Percentiles rank a stretch among this genome's conserved stretches.
These are phyloP conservation scores for Cydonia oblonga DNA, from an alignment of 331 rosid species.

Conservation along the genomic window DNA sequence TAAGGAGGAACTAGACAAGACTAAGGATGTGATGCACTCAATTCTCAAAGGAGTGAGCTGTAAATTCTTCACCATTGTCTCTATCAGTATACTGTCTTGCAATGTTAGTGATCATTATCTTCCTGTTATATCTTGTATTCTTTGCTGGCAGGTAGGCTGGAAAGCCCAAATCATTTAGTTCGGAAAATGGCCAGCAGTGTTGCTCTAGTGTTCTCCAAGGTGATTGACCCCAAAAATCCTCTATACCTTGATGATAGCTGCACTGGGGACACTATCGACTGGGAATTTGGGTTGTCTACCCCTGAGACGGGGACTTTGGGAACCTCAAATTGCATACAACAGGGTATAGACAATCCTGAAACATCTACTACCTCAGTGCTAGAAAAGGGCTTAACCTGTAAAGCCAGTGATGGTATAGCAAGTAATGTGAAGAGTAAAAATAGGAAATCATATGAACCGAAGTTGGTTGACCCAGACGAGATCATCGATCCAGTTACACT, in stretches of 20 bases:
- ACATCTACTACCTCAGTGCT: constrained; percentile 20
- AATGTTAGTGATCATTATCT: constrained; percentile 13
- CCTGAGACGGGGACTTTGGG: constrained; percentile 28
- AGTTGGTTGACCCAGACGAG: constrained; percentile 86
- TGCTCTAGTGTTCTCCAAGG: constrained; percentile 81
- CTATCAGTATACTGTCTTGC: constrained; percentile 2
- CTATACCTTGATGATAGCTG: constrained; percentile 82
- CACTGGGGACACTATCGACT: constrained; percentile 54
- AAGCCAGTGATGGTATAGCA: constrained; percentile 20
- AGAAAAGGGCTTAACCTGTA: constrained; percentile 20
- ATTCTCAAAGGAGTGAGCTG: constrained; percentile 98
- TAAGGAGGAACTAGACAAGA: constrained; percentile 63
- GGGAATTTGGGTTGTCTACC: constrained; percentile 58
- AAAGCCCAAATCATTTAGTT: constrained; percentile 65
- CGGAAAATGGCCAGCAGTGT: constrained; percentile 79
- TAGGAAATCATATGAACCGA: constrained; percentile 37
- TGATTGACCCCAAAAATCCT: constrained; percentile 88
- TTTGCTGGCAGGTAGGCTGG: constrained; percentile 78
- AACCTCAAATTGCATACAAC: not conserved
- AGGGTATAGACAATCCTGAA: constrained; percentile 17
- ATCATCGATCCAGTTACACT: constrained; percentile 71
- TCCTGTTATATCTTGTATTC: constrained; percentile 18
- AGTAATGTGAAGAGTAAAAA: constrained; percentile 30
- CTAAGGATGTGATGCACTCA: constrained; percentile 58
- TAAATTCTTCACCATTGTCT: constrained; percentile 30